phyloP scores from a whole-genome alignment of 306 rosid genomes.

The Fragaria iinumae region DNA sequence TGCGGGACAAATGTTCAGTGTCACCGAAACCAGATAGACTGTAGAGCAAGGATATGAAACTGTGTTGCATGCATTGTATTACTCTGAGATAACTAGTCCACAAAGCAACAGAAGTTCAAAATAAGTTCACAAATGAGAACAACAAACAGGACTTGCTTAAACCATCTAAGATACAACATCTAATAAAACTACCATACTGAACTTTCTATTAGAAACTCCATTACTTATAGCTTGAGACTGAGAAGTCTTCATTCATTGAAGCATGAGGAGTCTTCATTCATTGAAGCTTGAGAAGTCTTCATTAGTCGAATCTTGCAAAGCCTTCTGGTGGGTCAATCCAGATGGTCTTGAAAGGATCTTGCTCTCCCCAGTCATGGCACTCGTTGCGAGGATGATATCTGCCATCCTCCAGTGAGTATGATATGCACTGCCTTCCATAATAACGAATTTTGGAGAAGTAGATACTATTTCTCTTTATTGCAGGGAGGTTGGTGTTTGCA shows the following conservation, averaged over 20 bases:
- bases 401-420: constrained; percentile 58
- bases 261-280: constrained; percentile 45
- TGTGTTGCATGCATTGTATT: background rate
- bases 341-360: constrained; percentile 72
- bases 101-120: background rate
- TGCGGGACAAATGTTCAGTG: background rate
- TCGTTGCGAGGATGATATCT: constrained; percentile 86
- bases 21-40: background rate
- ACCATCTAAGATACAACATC: background rate
- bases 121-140: background rate
- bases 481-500: constrained; percentile 63
- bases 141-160: background rate
- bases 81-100: background rate
- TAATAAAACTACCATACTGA: constrained; percentile 16
- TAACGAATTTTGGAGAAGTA: constrained; percentile 86
- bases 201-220: constrained; percentile 25
- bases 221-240: constrained; percentile 47
- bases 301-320: constrained; percentile 52
- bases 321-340: constrained; percentile 82
- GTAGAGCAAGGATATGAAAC: background rate
- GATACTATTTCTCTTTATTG: constrained; percentile 64
- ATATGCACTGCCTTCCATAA: constrained; percentile 76
- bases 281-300: constrained; percentile 42
- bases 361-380: constrained; percentile 87
- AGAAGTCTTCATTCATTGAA: constrained; percentile 50